phyloP scores from a whole-genome alignment of 257 asterid genomes.

The Gentiana macrophylla region DNA sequence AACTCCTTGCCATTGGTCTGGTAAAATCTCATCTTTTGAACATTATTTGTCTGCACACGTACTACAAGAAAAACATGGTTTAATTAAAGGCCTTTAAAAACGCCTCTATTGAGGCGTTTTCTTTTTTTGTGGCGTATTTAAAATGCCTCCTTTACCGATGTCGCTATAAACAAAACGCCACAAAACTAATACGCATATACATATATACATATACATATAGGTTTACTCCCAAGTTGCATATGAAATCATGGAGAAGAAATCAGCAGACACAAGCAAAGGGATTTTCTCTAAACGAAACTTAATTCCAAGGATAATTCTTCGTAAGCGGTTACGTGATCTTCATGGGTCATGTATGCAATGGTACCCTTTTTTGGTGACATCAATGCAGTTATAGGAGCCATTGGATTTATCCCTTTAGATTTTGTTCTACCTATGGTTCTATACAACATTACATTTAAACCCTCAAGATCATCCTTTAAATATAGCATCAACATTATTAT shows the following conservation, averaged over 20 bases:
- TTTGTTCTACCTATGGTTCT: slow-evolving; percentile 91
- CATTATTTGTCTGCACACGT: no score
- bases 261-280: slow-evolving; percentile 70
- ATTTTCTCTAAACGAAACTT: slow-evolving; percentile 68
- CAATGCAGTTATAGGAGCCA: slow-evolving; percentile 77
- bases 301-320: slow-evolving; percentile 75
- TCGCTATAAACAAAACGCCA: no score
- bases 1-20: slow-evolving; percentile 80
- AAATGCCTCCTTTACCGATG: no score
- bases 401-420: slow-evolving; percentile 93
- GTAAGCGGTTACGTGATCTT: slow-evolving; percentile 48
- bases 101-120: no score
- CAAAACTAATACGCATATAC: no score
- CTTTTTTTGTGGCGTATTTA: no score
- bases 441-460: slow-evolving; percentile 70
- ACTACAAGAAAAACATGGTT: no score
- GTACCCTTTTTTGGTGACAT: slow-evolving; percentile 94
- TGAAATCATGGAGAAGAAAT: slow-evolving; percentile 86
- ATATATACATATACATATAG: no score
- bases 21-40: slow-evolving; percentile 22
- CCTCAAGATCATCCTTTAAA: slow-evolving; percentile 35
- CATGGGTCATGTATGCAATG: slow-evolving; percentile 88
- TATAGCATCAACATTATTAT: slow-evolving; percentile 61
- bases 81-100: no score
- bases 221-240: slow-evolving; percentile 96